phyloP scores from a whole-genome alignment of 2,329 filamentous ascomycete species.

The Malbranchea cinnamomea region DNA sequence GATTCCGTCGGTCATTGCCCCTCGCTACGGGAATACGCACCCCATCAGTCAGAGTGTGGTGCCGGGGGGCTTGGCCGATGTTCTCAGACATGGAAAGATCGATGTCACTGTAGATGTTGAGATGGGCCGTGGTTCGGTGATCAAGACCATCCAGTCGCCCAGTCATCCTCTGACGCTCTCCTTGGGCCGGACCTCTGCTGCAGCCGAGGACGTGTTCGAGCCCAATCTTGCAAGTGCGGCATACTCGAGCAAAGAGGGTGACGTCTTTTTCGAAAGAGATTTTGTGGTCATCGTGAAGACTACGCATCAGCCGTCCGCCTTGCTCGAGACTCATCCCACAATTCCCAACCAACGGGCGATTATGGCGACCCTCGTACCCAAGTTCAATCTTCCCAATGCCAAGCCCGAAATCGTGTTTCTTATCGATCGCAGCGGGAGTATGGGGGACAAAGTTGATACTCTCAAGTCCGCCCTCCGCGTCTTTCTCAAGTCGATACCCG shows the following conservation, averaged over 20 bases:
- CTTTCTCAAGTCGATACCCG: slow-evolving; percentile 44
- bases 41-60: slow-evolving; percentile 5
- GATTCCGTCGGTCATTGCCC: slow-evolving; percentile 3
- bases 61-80: slow-evolving; percentile 9
- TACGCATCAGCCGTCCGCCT: slow-evolving; percentile 46
- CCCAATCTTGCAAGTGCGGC: slow-evolving; percentile 48
- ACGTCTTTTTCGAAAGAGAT: slow-evolving; percentile 39
- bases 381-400: slow-evolving; percentile 45
- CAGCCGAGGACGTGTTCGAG: slow-evolving; percentile 32
- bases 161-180: slow-evolving; percentile 50
- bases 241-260: slow-evolving; percentile 30
- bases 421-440: slow-evolving; percentile 55
- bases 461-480: slow-evolving; percentile 37
- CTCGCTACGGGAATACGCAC: slow-evolving; percentile 22
- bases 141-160: slow-evolving; percentile 50
- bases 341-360: slow-evolving; percentile 48
- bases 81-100: slow-evolving; percentile 25
- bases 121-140: slow-evolving; percentile 40
- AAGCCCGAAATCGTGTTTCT: slow-evolving; percentile 55
- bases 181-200: slow-evolving; percentile 43
- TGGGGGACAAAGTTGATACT: slow-evolving; percentile 33
- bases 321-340: slow-evolving; percentile 51
- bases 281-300: slow-evolving; percentile 52
- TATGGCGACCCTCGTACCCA: slow-evolving; percentile 57
- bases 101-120: slow-evolving; percentile 45